Conservation (phyloP, 345 rosid species). For the Dipteronia sinensis region DNA sequence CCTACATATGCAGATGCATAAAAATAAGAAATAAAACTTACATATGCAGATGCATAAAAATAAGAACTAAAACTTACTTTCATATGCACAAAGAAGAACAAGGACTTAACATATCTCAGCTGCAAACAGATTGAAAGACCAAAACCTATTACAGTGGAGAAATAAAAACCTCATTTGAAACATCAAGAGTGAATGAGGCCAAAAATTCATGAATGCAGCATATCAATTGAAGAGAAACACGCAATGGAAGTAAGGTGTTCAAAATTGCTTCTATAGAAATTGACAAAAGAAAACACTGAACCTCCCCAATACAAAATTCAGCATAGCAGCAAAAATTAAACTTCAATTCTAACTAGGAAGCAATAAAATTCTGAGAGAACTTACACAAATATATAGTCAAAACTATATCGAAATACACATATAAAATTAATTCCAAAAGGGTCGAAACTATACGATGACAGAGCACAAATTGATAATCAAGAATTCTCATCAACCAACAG, state of each 20-base stretch:
- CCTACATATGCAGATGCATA: not conserved
- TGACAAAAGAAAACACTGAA: not conserved
- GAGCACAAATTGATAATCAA: not conserved
- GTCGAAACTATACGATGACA: not conserved
- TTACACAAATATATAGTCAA: not conserved
- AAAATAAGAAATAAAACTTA: not conserved
- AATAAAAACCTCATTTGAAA: not conserved
- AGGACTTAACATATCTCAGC: not conserved
- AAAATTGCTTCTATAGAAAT: constrained; percentile 4
- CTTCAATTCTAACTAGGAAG: not conserved
- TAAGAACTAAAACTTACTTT: not conserved
- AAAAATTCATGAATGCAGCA: not conserved
- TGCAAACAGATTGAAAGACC: not conserved
- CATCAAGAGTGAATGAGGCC: not conserved
- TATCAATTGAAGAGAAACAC: not conserved
- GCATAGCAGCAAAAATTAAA: not conserved
- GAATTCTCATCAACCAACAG: constrained; percentile 10
- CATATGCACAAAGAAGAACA: not conserved
- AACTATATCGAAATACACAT: not conserved
- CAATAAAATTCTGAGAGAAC: not conserved
- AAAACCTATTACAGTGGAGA: not conserved
- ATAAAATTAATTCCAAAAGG: not conserved
- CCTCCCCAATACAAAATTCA: not conserved
- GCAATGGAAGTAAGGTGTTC: not conserved
- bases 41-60: not conserved